Evolutionary conservation across 306 rosid genomes (phyloP).

Genomic region (Vachellia pachyceras): DNA sequence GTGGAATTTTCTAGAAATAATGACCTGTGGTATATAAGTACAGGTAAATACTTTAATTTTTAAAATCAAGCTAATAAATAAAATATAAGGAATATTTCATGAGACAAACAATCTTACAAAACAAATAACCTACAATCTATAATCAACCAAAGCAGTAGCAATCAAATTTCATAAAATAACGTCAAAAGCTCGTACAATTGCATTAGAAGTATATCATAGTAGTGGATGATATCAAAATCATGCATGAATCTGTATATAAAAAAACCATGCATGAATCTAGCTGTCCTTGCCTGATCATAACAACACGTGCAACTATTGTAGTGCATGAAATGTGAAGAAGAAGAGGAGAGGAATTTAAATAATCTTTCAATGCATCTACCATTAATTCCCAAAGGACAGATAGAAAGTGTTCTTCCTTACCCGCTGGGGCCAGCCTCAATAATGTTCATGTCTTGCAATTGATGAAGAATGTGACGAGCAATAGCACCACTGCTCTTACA

Average conservation of each 20-base stretch:
- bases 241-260: background rate
- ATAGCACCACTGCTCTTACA: slow-evolving; percentile 53
- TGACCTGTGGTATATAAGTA: background rate
- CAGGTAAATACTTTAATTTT: background rate
- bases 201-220: background rate
- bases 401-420: slow-evolving; percentile 27
- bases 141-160: background rate
- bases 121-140: background rate
- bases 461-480: slow-evolving; percentile 52
- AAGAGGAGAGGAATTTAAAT: background rate
- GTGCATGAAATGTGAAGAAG: background rate
- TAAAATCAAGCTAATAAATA: background rate
- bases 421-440: slow-evolving; percentile 45
- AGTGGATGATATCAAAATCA: background rate
- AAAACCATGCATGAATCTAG: too few relatives aligned
- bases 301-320: too few relatives aligned
- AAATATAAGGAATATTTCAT: background rate
- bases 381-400: background rate
- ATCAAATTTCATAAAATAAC: background rate
- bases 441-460: slow-evolving; percentile 44
- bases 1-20: background rate
- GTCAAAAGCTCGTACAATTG: background rate
- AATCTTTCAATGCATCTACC: background rate
- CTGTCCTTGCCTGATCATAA: too few relatives aligned
- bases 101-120: background rate